Base-by-base conservation (phyloP, 1,139 yeast species). In the Lodderomyces beijingensis region DNA sequence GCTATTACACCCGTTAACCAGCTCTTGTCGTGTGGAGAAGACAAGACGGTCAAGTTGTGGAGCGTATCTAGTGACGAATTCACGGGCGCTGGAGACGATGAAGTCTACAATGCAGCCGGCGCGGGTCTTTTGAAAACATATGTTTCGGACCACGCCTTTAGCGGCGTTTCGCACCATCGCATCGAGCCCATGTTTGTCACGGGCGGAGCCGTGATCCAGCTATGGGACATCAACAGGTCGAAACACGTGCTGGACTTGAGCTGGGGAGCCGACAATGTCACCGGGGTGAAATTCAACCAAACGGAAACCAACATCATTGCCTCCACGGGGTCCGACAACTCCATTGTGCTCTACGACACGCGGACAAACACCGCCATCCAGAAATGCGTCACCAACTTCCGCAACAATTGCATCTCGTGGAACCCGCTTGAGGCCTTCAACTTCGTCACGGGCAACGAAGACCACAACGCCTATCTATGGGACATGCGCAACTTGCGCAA, bases 371-470 rank as follows among this genome's bases (percentile, higher is more conserved):
- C 95, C 2, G 96, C 98, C 9, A 78, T 93, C 3, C 97, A 93
- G 55, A 89, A 88, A 56, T 77, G 91, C 40, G 85, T 83, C 28
- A 86, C 95, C 18, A 67, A 77, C 18, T 68, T 91, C 71, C 73
- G 94, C 49, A 85, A 93, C 16, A 93, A 93, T 57, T 73, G 93
- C 28, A 69, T 93, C 20, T 73, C 89, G 35, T 93, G 97, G 97
- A 91, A 93, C 58, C 99, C 99, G 4, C 86, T 91, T 84, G 97
- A 91, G 59, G 95, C 98, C 1, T 91, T 78, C 62, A 79, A 83
- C 51, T 89, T 93, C 62, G 97, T 91, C 13, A 77, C 86, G 32
- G 98, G 88, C 1, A 78, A 78, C 51, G 99, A 93, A 61, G 98
- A 93, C 62, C 97, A 91, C 59, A 93, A 93, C 53, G 81, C 83